phyloP scores from a whole-genome alignment of 345 rosid species.

The Adansonia digitata region DNA sequence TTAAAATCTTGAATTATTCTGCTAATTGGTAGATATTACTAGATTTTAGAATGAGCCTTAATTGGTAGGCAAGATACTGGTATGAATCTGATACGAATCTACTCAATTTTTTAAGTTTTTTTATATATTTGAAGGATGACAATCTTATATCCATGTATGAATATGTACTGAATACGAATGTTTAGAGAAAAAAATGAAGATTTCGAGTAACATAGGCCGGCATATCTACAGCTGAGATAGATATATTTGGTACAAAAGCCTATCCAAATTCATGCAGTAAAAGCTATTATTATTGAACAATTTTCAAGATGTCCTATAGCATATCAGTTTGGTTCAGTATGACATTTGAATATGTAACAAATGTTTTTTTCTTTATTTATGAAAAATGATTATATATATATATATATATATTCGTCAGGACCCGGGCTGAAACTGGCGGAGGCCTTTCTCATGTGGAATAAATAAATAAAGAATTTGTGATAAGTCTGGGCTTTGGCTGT shows the following conservation, averaged over 20 bases:
- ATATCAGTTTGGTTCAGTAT: neutral
- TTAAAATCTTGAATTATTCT: neutral
- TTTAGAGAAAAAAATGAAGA: no score
- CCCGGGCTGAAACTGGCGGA: conserved; percentile 54
- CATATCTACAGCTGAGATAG: neutral
- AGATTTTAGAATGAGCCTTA: neutral
- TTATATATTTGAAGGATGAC: no score
- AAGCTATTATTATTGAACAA: neutral
- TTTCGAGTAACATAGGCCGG: no score
- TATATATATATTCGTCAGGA: conserved; percentile 54
- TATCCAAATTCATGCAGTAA: neutral
- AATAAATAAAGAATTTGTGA: neutral
- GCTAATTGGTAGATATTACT: conserved; percentile 5
- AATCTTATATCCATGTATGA: no score
- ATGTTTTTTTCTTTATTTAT: no score
- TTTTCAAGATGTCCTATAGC: neutral
- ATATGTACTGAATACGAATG: no score
- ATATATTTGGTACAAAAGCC: no score
- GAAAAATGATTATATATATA: neutral
- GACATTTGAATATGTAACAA: neutral
- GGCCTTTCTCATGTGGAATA: conserved; percentile 63
- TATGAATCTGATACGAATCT: no score
- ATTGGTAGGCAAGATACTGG: neutral
- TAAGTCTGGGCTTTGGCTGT: neutral
- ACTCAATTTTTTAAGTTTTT: no score